Base-by-base conservation (phyloP, 2,329 filamentous ascomycete species). In the Colletotrichum graminicola region DNA sequence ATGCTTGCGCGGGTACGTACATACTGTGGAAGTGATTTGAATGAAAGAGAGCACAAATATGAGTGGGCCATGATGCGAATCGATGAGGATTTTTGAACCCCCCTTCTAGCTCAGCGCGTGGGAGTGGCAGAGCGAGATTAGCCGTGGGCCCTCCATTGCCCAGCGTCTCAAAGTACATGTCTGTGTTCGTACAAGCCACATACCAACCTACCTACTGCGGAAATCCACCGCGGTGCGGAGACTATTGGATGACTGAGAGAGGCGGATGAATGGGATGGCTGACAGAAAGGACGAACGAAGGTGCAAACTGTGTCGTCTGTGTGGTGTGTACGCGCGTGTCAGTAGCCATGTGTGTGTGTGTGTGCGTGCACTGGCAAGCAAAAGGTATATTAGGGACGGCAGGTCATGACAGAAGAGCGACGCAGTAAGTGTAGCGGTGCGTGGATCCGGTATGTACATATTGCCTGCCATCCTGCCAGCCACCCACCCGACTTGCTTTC, bases 111-210 rank as follows among this genome's bases (percentile, higher is more conserved):
- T 14, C 29, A 29, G 29, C 29, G 29, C 29, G 29, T 29, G 29
- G 29, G 29, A 4, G 36, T 66, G 67, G 55, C 62, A 66, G 63
- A 70, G 62, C 47, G 63, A 70, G 63, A 70, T 70, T 67, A 52
- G 56, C 26, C 63, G 67, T 70, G 62, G 67, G 52, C 63, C 63
- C 49, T 18, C 43, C 8, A 8, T n/a, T 63, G 43, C 14, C 60
- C n/a, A 23, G 45, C 45, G 5, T 23, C 14, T 23, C 14, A 49
- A 23, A 23, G 12, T 23, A 49, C 45, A 2, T n/a, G 21, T 21
- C 21, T 47, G 4, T n/a, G 12, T 43, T 43, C 18, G 16, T 47
- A 23, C 8, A 23, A n/a, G 45, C 12, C 21, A 43, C 36, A 11
- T 11, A 39, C 10, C 12, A 39, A 8, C 34, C 34, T 36, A 36